phyloP scores from a whole-genome alignment of 2,329 filamentous ascomycete genomes.

The Cladosporium sp. region DNA sequence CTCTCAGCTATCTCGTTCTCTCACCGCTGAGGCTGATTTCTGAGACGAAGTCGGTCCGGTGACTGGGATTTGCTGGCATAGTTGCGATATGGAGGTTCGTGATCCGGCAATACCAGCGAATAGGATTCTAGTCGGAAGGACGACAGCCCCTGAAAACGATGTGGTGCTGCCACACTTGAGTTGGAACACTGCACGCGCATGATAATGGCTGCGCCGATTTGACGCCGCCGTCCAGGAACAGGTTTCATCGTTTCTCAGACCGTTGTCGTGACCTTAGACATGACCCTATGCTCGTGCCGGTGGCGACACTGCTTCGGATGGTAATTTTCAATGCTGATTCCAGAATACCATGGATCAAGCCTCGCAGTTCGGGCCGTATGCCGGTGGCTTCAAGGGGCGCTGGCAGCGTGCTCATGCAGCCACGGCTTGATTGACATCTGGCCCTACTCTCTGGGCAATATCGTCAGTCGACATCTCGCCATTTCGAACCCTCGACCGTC shows the following conservation, averaged over 20 bases:
- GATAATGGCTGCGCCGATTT: neutral
- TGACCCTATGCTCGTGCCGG: neutral
- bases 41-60: neutral
- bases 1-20: too few relatives aligned
- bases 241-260: neutral
- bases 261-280: neutral
- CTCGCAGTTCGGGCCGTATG: neutral
- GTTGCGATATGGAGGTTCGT: neutral
- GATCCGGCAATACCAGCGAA: neutral
- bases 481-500: neutral
- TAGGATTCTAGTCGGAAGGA: neutral
- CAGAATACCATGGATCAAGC: neutral
- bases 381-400: neutral
- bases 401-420: slow-evolving; percentile 2
- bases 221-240: slow-evolving; percentile 2
- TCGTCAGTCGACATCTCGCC: neutral
- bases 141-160: neutral
- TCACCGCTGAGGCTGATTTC: neutral
- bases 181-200: neutral
- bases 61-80: neutral
- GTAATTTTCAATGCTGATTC: neutral
- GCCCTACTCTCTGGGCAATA: neutral
- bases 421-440: neutral
- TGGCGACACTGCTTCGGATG: neutral
- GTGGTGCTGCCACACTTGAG: slow-evolving; percentile 3